phyloP scores from a whole-genome alignment of 108 stramenopile species.

The Cyclostephanos tholiformis region DNA sequence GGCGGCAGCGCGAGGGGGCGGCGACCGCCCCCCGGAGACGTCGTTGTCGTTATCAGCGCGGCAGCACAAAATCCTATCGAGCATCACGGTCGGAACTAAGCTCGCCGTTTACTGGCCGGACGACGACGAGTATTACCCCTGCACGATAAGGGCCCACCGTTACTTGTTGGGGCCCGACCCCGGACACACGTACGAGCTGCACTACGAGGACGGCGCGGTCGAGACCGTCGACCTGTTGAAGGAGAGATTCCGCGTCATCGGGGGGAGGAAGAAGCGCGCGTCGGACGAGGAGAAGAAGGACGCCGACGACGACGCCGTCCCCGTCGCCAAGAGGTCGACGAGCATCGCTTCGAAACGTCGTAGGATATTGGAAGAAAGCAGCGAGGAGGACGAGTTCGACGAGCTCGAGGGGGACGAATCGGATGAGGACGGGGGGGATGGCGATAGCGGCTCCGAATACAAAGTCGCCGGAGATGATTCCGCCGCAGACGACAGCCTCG shows the following conservation, averaged over 20 bases:
- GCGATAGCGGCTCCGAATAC: constrained; percentile 38
- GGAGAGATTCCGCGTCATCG: constrained; percentile 12
- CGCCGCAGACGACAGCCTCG: constrained; percentile 39
- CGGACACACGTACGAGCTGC: constrained; percentile 8
- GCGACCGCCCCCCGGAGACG: too few species aligned
- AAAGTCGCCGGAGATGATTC: constrained; percentile 55
- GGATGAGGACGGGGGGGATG: constrained; percentile 44
- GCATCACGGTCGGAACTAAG: constrained; percentile 50
- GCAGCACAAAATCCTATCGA: constrained; percentile 11
- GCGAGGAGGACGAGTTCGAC: constrained; percentile 40
- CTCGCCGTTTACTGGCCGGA: constrained; percentile 47
- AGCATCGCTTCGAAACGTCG: constrained; percentile 12
- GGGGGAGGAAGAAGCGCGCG: background rate
- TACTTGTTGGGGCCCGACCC: background rate
- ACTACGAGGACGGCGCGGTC: constrained; percentile 41
- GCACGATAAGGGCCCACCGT: constrained; percentile 5
- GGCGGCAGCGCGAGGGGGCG: background rate
- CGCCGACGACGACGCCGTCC: background rate
- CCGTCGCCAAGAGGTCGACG: background rate
- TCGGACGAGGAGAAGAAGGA: background rate
- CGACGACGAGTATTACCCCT: constrained; percentile 44
- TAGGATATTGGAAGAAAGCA: constrained; percentile 32
- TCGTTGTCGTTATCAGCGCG: background rate
- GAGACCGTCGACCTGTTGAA: constrained; percentile 21
- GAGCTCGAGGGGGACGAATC: constrained; percentile 28